phyloP scores from a whole-genome alignment of 495 filamentous ascomycete species.

The Aspergillus funiculosus region DNA sequence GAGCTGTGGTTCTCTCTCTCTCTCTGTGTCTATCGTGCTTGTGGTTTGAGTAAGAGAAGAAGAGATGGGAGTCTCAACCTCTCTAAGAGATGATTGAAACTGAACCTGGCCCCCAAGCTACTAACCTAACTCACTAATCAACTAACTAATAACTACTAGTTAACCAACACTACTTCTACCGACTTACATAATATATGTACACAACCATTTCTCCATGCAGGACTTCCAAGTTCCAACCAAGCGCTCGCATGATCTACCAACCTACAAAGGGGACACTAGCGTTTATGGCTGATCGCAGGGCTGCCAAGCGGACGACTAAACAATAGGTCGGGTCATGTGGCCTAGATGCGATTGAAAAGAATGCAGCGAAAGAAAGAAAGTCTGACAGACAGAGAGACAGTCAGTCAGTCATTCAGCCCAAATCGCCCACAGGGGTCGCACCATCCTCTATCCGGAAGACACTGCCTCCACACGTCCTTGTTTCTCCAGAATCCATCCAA shows the following conservation, averaged over 20 bases:
- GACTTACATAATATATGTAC: slow-evolving; percentile 6
- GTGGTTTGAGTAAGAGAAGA: too few relatives aligned
- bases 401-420: too few relatives aligned
- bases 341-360: slow-evolving; percentile 1
- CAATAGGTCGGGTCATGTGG: slow-evolving; percentile 15
- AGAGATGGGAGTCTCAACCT: too few relatives aligned
- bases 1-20: too few relatives aligned
- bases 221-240: background rate
- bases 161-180: background rate
- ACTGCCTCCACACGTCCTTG: background rate
- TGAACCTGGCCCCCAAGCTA: too few relatives aligned
- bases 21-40: too few relatives aligned
- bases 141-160: too few relatives aligned
- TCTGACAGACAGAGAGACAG: too few relatives aligned
- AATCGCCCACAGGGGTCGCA: slow-evolving; percentile 6
- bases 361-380: slow-evolving; percentile 8
- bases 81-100: too few relatives aligned
- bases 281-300: slow-evolving; percentile 10
- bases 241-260: slow-evolving; percentile 5
- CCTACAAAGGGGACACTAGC: background rate
- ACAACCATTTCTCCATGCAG: background rate
- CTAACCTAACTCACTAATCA: too few relatives aligned
- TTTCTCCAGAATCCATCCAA: slow-evolving; percentile 2
- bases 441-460: slow-evolving; percentile 3
- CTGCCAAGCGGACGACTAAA: slow-evolving; percentile 12